phyloP scores from a whole-genome alignment of 257 asterid genomes.

The Galeopsis tetrahit region DNA sequence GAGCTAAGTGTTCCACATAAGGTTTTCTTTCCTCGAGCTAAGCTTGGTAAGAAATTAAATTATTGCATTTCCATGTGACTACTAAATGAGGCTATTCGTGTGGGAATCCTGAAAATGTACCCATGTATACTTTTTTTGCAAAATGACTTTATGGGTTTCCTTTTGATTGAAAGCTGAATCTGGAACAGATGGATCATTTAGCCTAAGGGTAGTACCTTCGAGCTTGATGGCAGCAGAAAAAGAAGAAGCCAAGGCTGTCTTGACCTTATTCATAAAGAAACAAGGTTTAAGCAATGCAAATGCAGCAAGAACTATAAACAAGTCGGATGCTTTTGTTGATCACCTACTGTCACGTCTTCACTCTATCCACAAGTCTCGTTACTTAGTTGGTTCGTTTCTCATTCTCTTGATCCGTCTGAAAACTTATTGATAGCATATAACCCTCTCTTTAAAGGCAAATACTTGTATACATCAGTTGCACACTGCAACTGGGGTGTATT shows the following conservation, averaged over 20 bases:
- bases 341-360: constrained; percentile 86
- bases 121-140: constrained; percentile 28
- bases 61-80: constrained; percentile 23
- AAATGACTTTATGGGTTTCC: constrained; percentile 34
- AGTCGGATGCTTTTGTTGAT: constrained; percentile 82
- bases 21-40: constrained; percentile 58
- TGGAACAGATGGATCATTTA: constrained; percentile 71
- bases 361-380: constrained; percentile 86
- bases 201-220: constrained; percentile 66
- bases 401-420: constrained; percentile 25
- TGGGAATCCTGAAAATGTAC: constrained; percentile 31
- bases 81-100: constrained; percentile 7
- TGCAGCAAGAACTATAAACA: constrained; percentile 77
- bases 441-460: constrained; percentile 9
- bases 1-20: constrained; percentile 47
- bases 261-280: constrained; percentile 82
- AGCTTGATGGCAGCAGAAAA: constrained; percentile 85
- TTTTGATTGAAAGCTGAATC: constrained; percentile 62
- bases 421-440: background rate
- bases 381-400: constrained; percentile 91
- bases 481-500: too few relatives aligned
- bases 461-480: too few relatives aligned
- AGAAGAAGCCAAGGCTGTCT: constrained; percentile 95
- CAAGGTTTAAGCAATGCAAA: constrained; percentile 77
- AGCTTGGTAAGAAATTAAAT: constrained; percentile 55